Conservation (phyloP, 495 filamentous ascomycete genomes). For the Penicillium ucsense region DNA sequence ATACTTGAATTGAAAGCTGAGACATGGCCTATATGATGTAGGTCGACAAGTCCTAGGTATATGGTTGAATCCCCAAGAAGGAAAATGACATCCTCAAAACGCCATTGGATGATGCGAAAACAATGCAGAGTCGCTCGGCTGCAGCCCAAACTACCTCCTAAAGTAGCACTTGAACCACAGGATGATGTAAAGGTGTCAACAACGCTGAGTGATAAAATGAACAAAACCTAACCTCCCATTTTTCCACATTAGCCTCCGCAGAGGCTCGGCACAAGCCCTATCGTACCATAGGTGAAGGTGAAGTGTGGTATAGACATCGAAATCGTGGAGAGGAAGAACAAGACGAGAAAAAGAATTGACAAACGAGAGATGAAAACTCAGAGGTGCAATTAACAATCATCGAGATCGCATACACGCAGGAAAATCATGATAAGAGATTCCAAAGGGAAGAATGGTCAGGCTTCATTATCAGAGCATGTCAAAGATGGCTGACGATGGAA, state of each 20-base stretch:
- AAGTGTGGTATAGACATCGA: slow-evolving; percentile 17
- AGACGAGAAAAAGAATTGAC: neutral
- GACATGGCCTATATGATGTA: too few species aligned
- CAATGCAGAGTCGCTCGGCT: neutral
- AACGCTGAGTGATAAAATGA: neutral
- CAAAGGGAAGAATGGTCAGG: too few species aligned
- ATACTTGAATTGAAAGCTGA: too few species aligned
- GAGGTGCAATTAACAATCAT: slow-evolving; percentile 7
- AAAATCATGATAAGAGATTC: too few species aligned
- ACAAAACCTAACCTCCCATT: neutral
- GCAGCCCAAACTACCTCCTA: neutral
- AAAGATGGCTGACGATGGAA: neutral
- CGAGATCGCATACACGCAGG: neutral
- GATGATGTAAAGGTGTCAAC: too few species aligned
- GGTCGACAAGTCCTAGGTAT: slow-evolving; percentile 10
- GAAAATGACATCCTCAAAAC: slow-evolving; percentile 1
- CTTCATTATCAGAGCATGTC: neutral
- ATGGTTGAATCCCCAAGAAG: slow-evolving; percentile 5
- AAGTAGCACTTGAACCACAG: neutral
- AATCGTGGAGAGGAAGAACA: slow-evolving; percentile 3
- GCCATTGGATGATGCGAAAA: slow-evolving; percentile 8
- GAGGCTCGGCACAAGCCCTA: slow-evolving; percentile 8
- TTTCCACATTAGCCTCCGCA: slow-evolving; percentile 2
- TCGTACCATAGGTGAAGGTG: slow-evolving; percentile 12
- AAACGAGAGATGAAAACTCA: neutral